These are phyloP conservation scores for Rhipidocladum racemiflorum DNA, from an alignment of 176 grass and related monocot genomes.

Conservation along the genomic window DNA sequence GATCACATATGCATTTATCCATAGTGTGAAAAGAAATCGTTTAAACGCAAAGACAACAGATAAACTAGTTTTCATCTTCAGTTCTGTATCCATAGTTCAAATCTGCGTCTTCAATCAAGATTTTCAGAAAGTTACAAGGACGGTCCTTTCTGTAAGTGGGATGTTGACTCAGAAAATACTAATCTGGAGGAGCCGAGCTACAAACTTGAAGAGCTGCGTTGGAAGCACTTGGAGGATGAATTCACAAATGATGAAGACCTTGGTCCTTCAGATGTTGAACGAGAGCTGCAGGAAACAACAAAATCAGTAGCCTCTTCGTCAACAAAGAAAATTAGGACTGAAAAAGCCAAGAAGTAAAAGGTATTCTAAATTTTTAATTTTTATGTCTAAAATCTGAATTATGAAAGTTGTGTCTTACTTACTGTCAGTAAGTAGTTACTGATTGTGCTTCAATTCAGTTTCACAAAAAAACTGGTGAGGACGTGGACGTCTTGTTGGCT, in stretches of 20 bases:
- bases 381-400: too few species aligned
- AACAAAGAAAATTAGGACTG: not conserved
- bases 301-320: too few species aligned
- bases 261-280: not conserved
- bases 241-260: not conserved
- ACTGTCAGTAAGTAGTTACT: too few species aligned
- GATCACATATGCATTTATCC: not conserved
- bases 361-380: too few species aligned
- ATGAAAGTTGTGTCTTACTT: too few species aligned
- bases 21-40: not conserved
- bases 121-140: not conserved
- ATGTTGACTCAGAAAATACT: not conserved
- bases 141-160: not conserved
- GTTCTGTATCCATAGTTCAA: too few species aligned
- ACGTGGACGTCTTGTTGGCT: too few species aligned
- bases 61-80: not conserved
- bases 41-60: not conserved
- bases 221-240: not conserved
- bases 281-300: not conserved
- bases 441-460: too few species aligned
- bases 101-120: not conserved
- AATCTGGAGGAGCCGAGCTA: not conserved
- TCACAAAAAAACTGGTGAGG: too few species aligned
- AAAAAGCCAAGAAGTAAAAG: not conserved
- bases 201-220: not conserved